phyloP scores from a whole-genome alignment of 768 basidiomycete species.

The Mycena leptocephala region DNA sequence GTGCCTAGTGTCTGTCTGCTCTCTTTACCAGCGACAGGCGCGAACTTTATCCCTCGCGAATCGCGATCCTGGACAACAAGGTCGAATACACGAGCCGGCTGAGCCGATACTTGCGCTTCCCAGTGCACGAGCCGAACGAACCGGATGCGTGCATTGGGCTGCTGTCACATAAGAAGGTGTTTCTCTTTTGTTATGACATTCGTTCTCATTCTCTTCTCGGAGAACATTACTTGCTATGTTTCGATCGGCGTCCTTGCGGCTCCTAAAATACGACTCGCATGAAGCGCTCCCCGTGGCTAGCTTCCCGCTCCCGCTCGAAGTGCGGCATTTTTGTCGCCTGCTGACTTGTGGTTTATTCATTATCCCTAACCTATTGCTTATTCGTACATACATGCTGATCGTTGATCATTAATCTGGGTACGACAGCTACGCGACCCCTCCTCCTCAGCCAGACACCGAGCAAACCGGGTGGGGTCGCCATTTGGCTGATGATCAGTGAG shows the following conservation, averaged over 20 bases:
- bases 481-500: too few species aligned
- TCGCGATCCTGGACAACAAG: conserved; percentile 32
- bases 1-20: too few species aligned
- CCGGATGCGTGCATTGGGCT: conserved; percentile 73
- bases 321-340: conserved; percentile 59
- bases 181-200: too few species aligned
- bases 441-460: conserved; percentile 91
- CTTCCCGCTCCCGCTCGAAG: conserved; percentile 91
- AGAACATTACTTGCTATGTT: too few species aligned
- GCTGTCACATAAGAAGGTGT: conserved; percentile 75
- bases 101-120: conserved; percentile 80
- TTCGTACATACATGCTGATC: too few species aligned
- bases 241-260: conserved; percentile 58
- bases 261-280: conserved; percentile 92
- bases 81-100: conserved; percentile 1
- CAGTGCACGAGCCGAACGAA: conserved; percentile 70
- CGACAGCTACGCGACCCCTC: conserved; percentile 93
- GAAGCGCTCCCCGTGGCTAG: conserved; percentile 80
- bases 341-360: neutral
- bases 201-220: neutral
- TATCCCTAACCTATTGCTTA: too few species aligned
- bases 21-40: too few species aligned
- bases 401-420: neutral
- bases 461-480: conserved; percentile 84
- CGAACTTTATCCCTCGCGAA: too few species aligned